These are phyloP conservation scores for Volvox reticuliferus DNA, from an alignment of 139 green algal species.

Conservation along the genomic window DNA sequence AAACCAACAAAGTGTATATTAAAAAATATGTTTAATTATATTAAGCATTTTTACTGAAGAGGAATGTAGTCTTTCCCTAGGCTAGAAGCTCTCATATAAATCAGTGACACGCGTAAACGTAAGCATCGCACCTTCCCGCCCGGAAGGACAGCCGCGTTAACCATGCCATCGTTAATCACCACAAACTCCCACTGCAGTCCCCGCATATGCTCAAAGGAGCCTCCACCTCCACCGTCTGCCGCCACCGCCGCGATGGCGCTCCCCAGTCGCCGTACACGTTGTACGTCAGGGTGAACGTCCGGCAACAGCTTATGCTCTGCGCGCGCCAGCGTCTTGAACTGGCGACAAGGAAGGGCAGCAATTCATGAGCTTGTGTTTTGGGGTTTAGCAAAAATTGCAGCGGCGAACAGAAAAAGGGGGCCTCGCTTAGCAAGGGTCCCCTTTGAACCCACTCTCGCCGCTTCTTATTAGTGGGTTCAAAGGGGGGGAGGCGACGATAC, in stretches of 20 bases:
- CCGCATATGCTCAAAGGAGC: constrained; percentile 74
- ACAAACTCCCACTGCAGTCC: constrained; percentile 87
- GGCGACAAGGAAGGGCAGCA: not conserved
- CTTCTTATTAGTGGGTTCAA: too few relatives aligned
- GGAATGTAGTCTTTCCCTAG: too few relatives aligned
- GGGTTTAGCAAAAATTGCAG: not conserved
- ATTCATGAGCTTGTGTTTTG: not conserved
- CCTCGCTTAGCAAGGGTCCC: too few relatives aligned
- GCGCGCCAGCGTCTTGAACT: constrained; percentile 62
- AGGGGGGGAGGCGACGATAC: not conserved
- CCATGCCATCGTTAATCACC: constrained; percentile 76
- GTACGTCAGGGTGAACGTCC: constrained; percentile 46
- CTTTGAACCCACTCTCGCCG: too few relatives aligned
- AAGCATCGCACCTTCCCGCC: constrained; percentile 84
- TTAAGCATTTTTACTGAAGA: too few relatives aligned
- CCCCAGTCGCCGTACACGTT: constrained; percentile 56
- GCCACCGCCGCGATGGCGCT: constrained; percentile 62
- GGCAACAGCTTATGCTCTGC: constrained; percentile 66
- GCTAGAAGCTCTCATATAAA: too few relatives aligned
- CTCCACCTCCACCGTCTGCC: constrained; percentile 67
- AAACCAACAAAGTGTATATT: too few relatives aligned
- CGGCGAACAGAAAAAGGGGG: not conserved
- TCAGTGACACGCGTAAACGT: too few relatives aligned
- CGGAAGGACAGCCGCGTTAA: constrained; percentile 92
- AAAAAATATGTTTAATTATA: too few relatives aligned